Evolutionary conservation across 208 protist genomes (phyloP).

Genomic region (Tritrichomonas foetus): DNA sequence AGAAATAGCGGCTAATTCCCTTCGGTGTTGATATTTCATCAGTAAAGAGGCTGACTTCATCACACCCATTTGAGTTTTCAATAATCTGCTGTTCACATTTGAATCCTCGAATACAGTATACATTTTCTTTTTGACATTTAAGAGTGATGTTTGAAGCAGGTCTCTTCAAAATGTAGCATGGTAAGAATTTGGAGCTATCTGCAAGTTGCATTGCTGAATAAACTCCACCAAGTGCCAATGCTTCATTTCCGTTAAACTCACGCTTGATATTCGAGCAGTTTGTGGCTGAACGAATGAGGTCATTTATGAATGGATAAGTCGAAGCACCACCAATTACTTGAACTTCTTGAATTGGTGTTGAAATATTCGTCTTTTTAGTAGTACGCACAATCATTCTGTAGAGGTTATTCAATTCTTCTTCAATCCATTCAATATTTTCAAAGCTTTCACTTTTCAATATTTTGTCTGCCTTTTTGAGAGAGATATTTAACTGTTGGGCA

Average conservation of each 20-base stretch:
- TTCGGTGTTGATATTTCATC: too few species aligned
- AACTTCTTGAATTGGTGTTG: not conserved
- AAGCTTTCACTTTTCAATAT: not conserved
- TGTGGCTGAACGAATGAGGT: not conserved
- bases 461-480: not conserved
- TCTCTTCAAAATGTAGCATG: not conserved
- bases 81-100: not conserved
- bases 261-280: constrained; percentile 18
- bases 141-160: not conserved
- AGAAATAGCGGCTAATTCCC: too few species aligned
- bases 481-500: not conserved
- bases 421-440: not conserved
- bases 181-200: not conserved
- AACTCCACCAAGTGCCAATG: not conserved
- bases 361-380: not conserved
- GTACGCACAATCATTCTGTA: not conserved
- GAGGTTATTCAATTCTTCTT: not conserved
- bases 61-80: too few species aligned
- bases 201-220: not conserved
- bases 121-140: not conserved
- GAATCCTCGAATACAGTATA: not conserved
- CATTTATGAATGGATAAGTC: not conserved
- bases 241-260: not conserved
- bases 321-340: constrained; percentile 19
- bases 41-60: too few species aligned